These are phyloP conservation scores for Corallochytrium limacisporum DNA, from an alignment of 78 protist species.

Conservation along the genomic window DNA sequence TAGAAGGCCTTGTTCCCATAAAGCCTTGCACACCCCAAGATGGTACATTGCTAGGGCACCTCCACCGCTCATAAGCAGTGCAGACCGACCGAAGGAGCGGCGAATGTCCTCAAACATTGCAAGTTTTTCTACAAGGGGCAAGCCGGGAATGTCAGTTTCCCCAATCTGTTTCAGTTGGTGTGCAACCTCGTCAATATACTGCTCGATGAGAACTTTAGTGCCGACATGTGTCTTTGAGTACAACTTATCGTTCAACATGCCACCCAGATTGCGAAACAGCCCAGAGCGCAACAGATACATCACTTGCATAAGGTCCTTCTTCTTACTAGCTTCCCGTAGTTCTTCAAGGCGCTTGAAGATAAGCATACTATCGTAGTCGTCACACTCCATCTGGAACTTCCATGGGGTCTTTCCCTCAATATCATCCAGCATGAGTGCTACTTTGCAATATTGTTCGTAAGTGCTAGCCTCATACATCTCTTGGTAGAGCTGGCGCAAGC, in stretches of 20 bases:
- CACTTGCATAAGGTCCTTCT: neutral
- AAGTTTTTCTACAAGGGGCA: neutral
- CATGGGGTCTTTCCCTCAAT: slow-evolving; percentile 1
- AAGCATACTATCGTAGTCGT: neutral
- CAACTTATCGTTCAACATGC: slow-evolving; percentile 31
- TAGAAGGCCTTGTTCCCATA: slow-evolving; percentile 27
- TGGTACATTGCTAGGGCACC: slow-evolving; percentile 39
- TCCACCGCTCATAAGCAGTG: slow-evolving; percentile 66
- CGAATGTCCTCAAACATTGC: slow-evolving; percentile 22
- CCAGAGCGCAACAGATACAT: slow-evolving; percentile 3
- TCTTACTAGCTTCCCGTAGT: neutral
- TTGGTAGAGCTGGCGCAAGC: no score
- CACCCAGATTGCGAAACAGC: slow-evolving; percentile 29
- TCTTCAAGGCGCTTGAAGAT: slow-evolving; percentile 15
- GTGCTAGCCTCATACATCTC: no score
- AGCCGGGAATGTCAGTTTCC: neutral
- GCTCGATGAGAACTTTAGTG: slow-evolving; percentile 39
- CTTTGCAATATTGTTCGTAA: no score
- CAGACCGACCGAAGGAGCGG: slow-evolving; percentile 48
- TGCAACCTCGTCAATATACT: slow-evolving; percentile 33
- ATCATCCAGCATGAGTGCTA: no score
- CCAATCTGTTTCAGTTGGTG: slow-evolving; percentile 4
- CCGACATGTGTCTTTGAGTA: slow-evolving; percentile 15
- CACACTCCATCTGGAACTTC: neutral
- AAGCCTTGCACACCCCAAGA: slow-evolving; percentile 41